A percentile compares a stretch with the other conserved stretches of the same genome.
phyloP scores from a whole-genome alignment of 2,329 filamentous ascomycete genomes.

The Colletotrichum limetticola region DNA sequence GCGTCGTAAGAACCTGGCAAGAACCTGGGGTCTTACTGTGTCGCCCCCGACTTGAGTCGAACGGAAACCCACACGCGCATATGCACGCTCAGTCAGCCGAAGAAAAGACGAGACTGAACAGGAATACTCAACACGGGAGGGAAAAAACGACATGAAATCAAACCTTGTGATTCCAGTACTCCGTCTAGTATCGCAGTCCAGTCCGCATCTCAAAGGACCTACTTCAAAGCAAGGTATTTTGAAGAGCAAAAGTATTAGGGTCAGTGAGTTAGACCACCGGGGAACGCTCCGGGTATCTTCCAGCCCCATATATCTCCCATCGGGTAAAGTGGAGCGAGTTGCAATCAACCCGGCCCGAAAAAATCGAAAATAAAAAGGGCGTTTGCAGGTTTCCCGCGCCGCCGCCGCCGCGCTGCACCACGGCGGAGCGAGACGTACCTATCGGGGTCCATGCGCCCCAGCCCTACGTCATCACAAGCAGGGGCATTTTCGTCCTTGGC shows the following conservation, averaged over 20 bases:
- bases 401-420: too few species aligned
- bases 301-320: background rate
- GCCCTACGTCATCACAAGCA: slow-evolving; percentile 26
- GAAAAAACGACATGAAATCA: background rate
- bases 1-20: slow-evolving; percentile 28
- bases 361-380: background rate
- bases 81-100: background rate
- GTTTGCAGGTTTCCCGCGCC: background rate
- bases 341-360: slow-evolving; percentile 3
- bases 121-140: too few species aligned
- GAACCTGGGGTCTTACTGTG: slow-evolving; percentile 5
- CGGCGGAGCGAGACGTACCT: background rate
- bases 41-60: slow-evolving; percentile 1
- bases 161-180: background rate
- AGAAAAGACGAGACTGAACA: background rate
- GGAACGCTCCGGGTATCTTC: background rate
- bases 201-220: too few species aligned
- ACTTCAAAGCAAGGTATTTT: too few species aligned
- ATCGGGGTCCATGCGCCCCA: background rate
- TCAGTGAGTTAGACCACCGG: background rate
- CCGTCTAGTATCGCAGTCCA: too few species aligned
- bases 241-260: too few species aligned
- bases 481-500: background rate
- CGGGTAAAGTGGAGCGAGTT: background rate
- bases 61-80: background rate